Evolutionary conservation across 805 yeast species (phyloP).

Genomic region (Schwanniomyces occidentalis): DNA sequence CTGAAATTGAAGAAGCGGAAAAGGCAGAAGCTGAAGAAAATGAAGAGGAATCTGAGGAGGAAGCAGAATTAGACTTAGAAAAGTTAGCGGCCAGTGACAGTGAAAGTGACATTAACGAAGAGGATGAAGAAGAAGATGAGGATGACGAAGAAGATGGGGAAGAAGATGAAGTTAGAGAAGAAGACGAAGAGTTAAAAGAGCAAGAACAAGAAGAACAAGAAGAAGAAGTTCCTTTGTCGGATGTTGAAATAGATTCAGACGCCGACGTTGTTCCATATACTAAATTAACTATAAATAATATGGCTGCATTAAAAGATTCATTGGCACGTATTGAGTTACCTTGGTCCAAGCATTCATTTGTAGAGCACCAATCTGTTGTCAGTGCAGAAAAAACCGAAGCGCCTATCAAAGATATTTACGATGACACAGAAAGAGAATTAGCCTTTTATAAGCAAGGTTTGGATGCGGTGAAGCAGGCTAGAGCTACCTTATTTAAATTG

Average conservation of each 20-base stretch:
- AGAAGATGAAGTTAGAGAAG: slow-evolving; percentile 49
- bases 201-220: slow-evolving; percentile 64
- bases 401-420: slow-evolving; percentile 82
- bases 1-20: slow-evolving; percentile 24
- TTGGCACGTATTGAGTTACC: slow-evolving; percentile 68
- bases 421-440: slow-evolving; percentile 93
- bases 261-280: slow-evolving; percentile 94
- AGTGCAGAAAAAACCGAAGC: slow-evolving; percentile 60
- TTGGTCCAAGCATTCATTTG: slow-evolving; percentile 66
- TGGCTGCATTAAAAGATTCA: slow-evolving; percentile 74
- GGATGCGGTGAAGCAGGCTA: slow-evolving; percentile 75
- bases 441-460: slow-evolving; percentile 95
- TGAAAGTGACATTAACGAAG: slow-evolving; percentile 38
- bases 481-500: slow-evolving; percentile 61
- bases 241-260: slow-evolving; percentile 89
- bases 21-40: slow-evolving; percentile 34
- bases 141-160: slow-evolving; percentile 28
- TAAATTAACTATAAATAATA: slow-evolving; percentile 84
- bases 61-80: slow-evolving; percentile 47
- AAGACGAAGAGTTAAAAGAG: slow-evolving; percentile 52
- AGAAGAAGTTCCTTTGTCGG: slow-evolving; percentile 85
- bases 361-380: slow-evolving; percentile 78
- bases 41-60: slow-evolving; percentile 45
- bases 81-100: slow-evolving; percentile 57
- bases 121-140: slow-evolving; percentile 32